Evolutionary conservation across 495 filamentous ascomycete genomes (phyloP).

Genomic region (Talaromyces ruber): DNA sequence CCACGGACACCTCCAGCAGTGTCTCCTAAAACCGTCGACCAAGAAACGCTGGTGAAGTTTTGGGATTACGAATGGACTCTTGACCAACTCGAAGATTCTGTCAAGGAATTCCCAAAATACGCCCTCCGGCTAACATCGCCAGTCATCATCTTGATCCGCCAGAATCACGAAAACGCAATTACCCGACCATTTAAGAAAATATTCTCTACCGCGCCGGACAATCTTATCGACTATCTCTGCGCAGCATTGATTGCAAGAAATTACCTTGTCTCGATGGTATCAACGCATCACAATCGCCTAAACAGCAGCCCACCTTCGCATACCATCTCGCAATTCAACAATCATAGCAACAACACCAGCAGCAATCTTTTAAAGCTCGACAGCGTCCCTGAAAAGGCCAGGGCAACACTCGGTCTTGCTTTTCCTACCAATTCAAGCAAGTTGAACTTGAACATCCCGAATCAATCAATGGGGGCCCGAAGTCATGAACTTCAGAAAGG

Average conservation of each 20-base stretch:
- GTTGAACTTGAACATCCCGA: conserved; percentile 21
- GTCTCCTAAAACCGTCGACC: conserved; percentile 19
- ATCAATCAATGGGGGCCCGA: conserved; percentile 23
- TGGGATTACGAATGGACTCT: conserved; percentile 41
- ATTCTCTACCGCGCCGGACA: conserved; percentile 46
- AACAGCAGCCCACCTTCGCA: neutral
- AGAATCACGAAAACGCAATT: conserved; percentile 28
- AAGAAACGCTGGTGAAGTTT: conserved; percentile 25
- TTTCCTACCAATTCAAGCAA: conserved; percentile 12
- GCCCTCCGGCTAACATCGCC: conserved; percentile 39
- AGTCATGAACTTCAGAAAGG: conserved; percentile 23
- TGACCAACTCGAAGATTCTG: conserved; percentile 33
- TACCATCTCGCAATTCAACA: neutral
- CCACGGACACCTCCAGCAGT: conserved; percentile 15
- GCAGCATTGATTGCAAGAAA: conserved; percentile 56
- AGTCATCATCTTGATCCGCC: conserved; percentile 32
- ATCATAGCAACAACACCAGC: conserved; percentile 12
- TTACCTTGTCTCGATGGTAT: conserved; percentile 40
- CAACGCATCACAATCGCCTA: conserved; percentile 16
- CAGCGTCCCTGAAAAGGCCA: conserved; percentile 28
- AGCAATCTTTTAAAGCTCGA: conserved; percentile 21
- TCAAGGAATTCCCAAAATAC: conserved; percentile 32
- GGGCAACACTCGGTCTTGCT: conserved; percentile 26
- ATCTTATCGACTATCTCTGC: conserved; percentile 53
- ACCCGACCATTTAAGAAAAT: conserved; percentile 45